These are phyloP conservation scores for Colletotrichum melonis DNA, from an alignment of 2,329 filamentous ascomycete species.

Conservation along the genomic window DNA sequence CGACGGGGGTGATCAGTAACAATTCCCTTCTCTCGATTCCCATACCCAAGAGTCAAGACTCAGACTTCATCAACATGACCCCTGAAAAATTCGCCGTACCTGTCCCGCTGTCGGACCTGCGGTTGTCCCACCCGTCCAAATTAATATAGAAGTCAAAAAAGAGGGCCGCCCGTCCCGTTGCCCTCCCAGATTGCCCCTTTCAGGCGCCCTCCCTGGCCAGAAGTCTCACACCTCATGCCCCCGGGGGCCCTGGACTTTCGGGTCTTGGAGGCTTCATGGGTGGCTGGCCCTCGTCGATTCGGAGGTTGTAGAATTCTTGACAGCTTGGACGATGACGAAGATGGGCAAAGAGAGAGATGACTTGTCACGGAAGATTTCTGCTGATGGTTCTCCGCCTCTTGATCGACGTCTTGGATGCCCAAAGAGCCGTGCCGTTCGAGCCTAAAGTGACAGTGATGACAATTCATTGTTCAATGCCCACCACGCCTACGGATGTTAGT, in stretches of 20 bases:
- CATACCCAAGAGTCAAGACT: background rate
- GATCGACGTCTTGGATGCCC: constrained; percentile 11
- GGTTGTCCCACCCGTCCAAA: constrained; percentile 21
- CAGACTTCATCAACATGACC: background rate
- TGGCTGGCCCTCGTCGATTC: background rate
- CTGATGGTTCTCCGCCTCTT: constrained; percentile 11
- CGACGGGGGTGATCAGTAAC: no score
- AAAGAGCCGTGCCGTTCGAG: constrained; percentile 21
- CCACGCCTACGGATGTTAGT: no score
- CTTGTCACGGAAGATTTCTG: constrained; percentile 2
- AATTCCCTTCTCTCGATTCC: background rate
- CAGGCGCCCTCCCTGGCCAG: background rate
- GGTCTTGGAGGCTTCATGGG: background rate
- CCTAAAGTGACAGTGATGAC: background rate
- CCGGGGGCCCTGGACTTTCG: background rate
- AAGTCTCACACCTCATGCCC: background rate
- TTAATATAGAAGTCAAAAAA: constrained; percentile 32
- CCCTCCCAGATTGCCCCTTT: constrained; percentile 8
- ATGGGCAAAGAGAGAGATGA: background rate
- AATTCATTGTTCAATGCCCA: constrained; percentile 3
- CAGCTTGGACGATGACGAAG: background rate
- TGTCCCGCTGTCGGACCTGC: constrained; percentile 19
- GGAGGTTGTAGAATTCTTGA: background rate
- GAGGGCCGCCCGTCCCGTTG: constrained; percentile 9
- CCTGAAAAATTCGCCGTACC: background rate